Conservation (phyloP, 2,329 filamentous ascomycete genomes). For the Microdochium bolleyi region DNA sequence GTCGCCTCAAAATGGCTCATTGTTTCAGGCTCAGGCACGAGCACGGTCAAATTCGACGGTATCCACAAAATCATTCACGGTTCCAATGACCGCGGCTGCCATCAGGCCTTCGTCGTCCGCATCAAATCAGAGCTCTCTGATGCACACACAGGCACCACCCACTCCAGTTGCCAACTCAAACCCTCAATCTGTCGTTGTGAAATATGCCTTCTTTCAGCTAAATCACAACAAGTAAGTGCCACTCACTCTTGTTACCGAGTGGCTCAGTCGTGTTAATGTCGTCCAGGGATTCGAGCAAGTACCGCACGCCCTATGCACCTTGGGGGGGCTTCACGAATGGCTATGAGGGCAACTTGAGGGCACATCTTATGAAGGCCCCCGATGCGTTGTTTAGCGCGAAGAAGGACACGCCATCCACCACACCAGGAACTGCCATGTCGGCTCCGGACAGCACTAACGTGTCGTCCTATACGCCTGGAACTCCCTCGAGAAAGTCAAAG, state of each 20-base stretch:
- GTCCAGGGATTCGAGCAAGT: constrained; percentile 42
- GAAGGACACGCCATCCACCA: constrained; percentile 7
- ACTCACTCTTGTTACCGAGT: constrained; percentile 8
- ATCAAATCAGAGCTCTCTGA: constrained; percentile 18
- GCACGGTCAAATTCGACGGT: constrained; percentile 20
- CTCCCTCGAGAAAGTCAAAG: background rate
- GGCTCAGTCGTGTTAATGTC: constrained; percentile 7
- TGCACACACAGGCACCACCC: constrained; percentile 14
- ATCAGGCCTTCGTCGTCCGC: constrained; percentile 26
- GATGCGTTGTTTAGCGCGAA: constrained; percentile 24
- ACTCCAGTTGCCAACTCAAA: constrained; percentile 7
- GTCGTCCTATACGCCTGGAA: background rate
- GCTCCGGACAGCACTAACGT: background rate
- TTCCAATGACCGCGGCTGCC: constrained; percentile 24
- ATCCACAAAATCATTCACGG: constrained; percentile 21
- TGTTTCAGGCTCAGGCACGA: constrained; percentile 23
- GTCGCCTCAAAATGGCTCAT: constrained; percentile 22
- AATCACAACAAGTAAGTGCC: constrained; percentile 46
- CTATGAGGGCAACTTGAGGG: constrained; percentile 44
- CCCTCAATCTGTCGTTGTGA: constrained; percentile 31
- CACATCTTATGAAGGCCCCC: constrained; percentile 34
- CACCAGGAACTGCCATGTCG: background rate
- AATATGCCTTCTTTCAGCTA: constrained; percentile 51
- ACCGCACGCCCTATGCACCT: constrained; percentile 51
- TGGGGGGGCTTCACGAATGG: constrained; percentile 54